Base-by-base conservation (phyloP, 331 rosid genomes). In the Acacia pycnantha region DNA sequence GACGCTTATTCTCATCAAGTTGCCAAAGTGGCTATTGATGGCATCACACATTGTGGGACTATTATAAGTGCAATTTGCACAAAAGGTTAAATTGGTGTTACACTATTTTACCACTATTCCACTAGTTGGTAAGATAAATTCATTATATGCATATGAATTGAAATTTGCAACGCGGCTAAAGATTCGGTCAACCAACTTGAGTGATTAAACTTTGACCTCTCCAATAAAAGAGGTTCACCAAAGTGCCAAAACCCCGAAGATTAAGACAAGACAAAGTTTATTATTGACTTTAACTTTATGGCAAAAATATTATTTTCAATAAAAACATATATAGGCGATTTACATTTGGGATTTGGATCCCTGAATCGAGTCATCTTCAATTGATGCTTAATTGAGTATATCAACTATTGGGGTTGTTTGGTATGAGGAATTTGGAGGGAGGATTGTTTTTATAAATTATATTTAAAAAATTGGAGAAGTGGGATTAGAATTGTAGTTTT, bases 1-100 rank as follows among this genome's bases (percentile, higher is more conserved):
- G 75, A 79, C 71, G 70, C 67, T 65, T 68, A 27, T 64, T 47
- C 53, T 48, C n/a, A n/a, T 79, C 80, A 83, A 83, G 83, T 83
- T 86, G 87, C 26, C 76, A 59, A 81, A 64, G 41, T 14, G 41
- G 41, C 19, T 7, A 64, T 27, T 64, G n/a, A n/a, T n/a, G 40
- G 70, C 70, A 29, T 64, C 41, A 27, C 70, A 29, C 11, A 29
- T 5, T 29, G 4, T 61, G 68, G 41, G n/a, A 64, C 15, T 27
- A 68, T 37, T 68, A 18, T 21, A 37, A 68, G 11, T 56, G 11
- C 79, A 31, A 43, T n/a, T 46, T 12, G 70, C 19, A 61, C 35
- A 59, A 59, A 22, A 13, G 2, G 33, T 18, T 7, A 21, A 19
- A 54, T 2, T 0, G 2, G 12, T 35, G 27, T 19, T 35, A 11